These are phyloP conservation scores for Populus euphratica DNA, from an alignment of 345 rosid species.

Conservation along the genomic window DNA sequence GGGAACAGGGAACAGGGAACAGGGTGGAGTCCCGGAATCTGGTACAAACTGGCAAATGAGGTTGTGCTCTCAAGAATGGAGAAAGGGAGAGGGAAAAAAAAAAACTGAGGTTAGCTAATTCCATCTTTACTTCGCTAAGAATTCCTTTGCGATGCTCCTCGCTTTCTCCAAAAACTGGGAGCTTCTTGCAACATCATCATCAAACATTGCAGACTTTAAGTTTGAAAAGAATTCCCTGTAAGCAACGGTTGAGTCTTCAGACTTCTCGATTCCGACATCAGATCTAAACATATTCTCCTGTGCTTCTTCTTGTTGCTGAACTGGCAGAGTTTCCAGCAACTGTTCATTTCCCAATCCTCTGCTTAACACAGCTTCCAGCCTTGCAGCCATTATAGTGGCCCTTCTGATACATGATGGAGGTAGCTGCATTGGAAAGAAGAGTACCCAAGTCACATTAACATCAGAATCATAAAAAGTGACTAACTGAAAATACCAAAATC, in stretches of 20 bases:
- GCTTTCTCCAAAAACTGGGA: constrained; percentile 41
- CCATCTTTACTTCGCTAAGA: constrained; percentile 17
- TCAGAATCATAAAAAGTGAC: too few relatives aligned
- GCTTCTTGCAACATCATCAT: constrained; percentile 34
- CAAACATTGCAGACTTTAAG: constrained; percentile 40
- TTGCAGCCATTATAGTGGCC: constrained; percentile 65
- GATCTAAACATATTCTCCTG: constrained; percentile 14
- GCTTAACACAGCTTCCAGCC: constrained; percentile 54
- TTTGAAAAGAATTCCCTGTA: constrained; percentile 42
- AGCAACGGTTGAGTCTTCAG: constrained; percentile 27
- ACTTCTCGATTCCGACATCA: constrained; percentile 10
- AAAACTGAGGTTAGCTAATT: too few relatives aligned
- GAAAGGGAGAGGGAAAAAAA: background rate
- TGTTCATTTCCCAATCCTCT: constrained; percentile 30
- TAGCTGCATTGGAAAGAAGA: constrained; percentile 40
- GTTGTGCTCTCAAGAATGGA: background rate
- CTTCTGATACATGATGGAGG: constrained; percentile 67
- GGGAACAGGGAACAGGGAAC: too few relatives aligned
- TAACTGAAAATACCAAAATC: too few relatives aligned
- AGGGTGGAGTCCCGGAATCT: too few relatives aligned
- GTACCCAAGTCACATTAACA: background rate
- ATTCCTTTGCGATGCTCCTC: constrained; percentile 45
- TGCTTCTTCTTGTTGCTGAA: constrained; percentile 20
- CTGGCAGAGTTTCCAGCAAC: constrained; percentile 4
- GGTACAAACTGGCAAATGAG: too few relatives aligned